Evolutionary conservation across 2,329 filamentous ascomycete genomes (phyloP), one percentile per base, ranked within the genome.

Genomic region (Neocatenulostroma microsporum): DNA sequence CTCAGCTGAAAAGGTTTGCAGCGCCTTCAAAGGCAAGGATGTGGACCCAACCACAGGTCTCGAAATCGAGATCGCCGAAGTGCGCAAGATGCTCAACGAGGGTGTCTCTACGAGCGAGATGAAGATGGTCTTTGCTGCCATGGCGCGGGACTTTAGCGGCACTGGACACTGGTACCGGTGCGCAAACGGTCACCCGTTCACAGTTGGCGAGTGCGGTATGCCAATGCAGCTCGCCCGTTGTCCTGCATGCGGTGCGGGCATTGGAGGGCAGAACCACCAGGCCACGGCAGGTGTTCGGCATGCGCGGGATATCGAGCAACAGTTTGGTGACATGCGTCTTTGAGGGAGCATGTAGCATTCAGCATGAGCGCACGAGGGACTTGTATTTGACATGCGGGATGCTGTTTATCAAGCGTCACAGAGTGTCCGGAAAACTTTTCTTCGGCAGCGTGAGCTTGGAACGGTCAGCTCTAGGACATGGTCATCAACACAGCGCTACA

Each of bases 121-220:
- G 50, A 60, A 62, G 21, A 60, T 62, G 2, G 66, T 73, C 40
- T 68, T 69, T 30, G 35, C 44, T 2, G 68, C 69, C 1, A 73
- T 74, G 68, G 56, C 66, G 3, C 58, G 46, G 1, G 69, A 69
- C 5, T 44, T 52, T 0, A 23, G 40, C 1, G 66, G 64, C 0
- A 65, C 61, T 0, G 77, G 78, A 0, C 74, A 79, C 44, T 81
- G 76, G 77, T 81, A 80, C 53, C 64, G 58, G 1, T 80, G 74
- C 42, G 55, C 45, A 15, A 75, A 76, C 39, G 68, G 69, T 2
- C 73, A 80, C 49, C 70, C 73, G 2, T 62, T 63, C 39, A 49
- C 49, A 2, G 30, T 50, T 19, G 47, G 45, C 28, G 55, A 61
- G 19, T 64, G 67, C 41, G 67, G 62, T 49, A 74, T 76, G 67